Percentiles rank a stretch among this genome's conserved stretches.
phyloP scores from a whole-genome alignment of 805 yeast species.

The Clavispora vitiphila region DNA sequence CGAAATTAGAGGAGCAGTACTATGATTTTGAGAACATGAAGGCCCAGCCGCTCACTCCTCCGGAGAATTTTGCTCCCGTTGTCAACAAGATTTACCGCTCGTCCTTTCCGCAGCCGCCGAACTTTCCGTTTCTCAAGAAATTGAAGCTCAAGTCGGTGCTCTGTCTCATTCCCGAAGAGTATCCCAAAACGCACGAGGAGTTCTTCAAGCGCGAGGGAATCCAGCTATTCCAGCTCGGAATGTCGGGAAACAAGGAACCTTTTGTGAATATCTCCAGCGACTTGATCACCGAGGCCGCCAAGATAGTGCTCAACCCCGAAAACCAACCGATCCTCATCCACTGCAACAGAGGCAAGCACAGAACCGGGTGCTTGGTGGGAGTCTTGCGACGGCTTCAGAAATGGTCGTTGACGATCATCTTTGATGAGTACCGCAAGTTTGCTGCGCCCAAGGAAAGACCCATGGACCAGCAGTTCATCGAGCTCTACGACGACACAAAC shows the following conservation, averaged over 20 bases:
- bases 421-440: constrained; percentile 91
- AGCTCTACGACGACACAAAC: constrained; percentile 69
- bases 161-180: constrained; percentile 86
- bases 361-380: constrained; percentile 96
- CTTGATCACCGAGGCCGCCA: constrained; percentile 72
- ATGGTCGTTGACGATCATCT: constrained; percentile 91
- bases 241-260: constrained; percentile 95
- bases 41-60: constrained; percentile 46
- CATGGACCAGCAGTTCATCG: constrained; percentile 92
- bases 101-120: constrained; percentile 84
- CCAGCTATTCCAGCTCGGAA: constrained; percentile 76
- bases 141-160: constrained; percentile 68
- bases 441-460: constrained; percentile 95
- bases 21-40: background rate
- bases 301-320: constrained; percentile 73
- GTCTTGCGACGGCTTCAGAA: constrained; percentile 82
- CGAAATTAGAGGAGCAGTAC: constrained; percentile 11
- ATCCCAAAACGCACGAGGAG: constrained; percentile 69
- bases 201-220: constrained; percentile 62
- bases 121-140: constrained; percentile 62
- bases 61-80: constrained; percentile 90
- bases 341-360: constrained; percentile 94
- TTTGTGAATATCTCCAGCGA: constrained; percentile 70
- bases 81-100: constrained; percentile 71
- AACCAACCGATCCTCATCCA: constrained; percentile 92